Evolutionary conservation across 306 rosid species (phyloP).

Genomic region (Quercus wislizeni): DNA sequence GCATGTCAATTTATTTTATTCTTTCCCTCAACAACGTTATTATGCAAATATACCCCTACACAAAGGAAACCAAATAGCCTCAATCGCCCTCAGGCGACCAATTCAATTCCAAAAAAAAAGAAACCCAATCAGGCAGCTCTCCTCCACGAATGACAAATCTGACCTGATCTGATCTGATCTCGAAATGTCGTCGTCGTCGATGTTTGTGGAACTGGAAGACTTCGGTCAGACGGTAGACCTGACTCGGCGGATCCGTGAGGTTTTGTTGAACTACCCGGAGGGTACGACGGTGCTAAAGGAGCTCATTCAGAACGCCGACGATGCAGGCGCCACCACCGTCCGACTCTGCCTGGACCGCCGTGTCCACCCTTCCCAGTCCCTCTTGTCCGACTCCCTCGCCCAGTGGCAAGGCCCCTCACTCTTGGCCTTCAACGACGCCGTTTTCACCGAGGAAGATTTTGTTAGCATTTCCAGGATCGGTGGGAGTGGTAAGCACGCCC

Average conservation of each 20-base stretch:
- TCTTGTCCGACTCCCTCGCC: slow-evolving; percentile 57
- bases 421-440: slow-evolving; percentile 80
- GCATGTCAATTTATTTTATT: too few relatives aligned
- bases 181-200: slow-evolving; percentile 45
- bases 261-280: slow-evolving; percentile 90
- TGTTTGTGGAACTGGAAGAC: slow-evolving; percentile 84
- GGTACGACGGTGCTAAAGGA: slow-evolving; percentile 96
- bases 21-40: too few relatives aligned
- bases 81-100: too few relatives aligned
- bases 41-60: too few relatives aligned
- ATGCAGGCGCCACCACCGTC: slow-evolving; percentile 91
- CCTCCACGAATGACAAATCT: too few relatives aligned
- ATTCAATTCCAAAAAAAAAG: too few relatives aligned
- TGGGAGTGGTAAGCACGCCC: slow-evolving; percentile 82
- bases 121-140: too few relatives aligned
- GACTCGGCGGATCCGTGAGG: slow-evolving; percentile 94
- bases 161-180: too few relatives aligned
- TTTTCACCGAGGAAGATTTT: slow-evolving; percentile 88
- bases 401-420: slow-evolving; percentile 96
- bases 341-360: slow-evolving; percentile 85
- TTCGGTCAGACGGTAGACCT: slow-evolving; percentile 97
- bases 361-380: slow-evolving; percentile 48
- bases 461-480: slow-evolving; percentile 90
- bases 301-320: slow-evolving; percentile 94
- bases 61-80: too few relatives aligned